Base-by-base conservation (phyloP, 1,139 yeast species). In the Scheffersomyces cryptocercus region DNA sequence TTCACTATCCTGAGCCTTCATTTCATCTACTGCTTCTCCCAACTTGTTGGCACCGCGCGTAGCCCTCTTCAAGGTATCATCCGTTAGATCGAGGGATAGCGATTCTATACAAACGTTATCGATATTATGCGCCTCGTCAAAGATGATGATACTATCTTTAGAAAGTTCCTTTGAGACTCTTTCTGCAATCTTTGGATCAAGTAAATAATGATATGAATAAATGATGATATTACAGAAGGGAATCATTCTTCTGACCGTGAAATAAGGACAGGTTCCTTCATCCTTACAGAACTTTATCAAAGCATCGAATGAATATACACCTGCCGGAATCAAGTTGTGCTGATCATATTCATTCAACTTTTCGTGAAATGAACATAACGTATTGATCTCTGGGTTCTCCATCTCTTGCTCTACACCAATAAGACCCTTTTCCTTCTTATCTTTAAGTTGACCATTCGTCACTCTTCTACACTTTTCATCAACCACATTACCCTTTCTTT, bases 51-150 rank as follows among this genome's bases (percentile, higher is more conserved):
- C 97, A 47, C 99, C 98, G 44, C 78, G 52, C 2, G 77, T 63
- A 0, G 80, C 80, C 39, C 69, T 56, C 53, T 73, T 72, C 37
- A 75, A 55, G 1, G 74, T 68, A 46, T 75, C 80, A 44, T 75
- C 79, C 1, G 79, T 73, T 44, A 75, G 61, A 61, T 95, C 99
- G 42, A 93, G 77, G 10, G 97, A 89, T 41, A 93, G 69, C 1
- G 99, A 88, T 64, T 93, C 99, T 48, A 93, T 93, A 70, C 99
- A 93, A 45, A 93, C 99, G 73, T 93, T 93, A 76, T 93, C 99
- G 46, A 93, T 93, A 67, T 93, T 93, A 66, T 93, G 99, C 40
- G 99, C 99, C 68, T 93, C 99, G 68, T 93, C 99, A 61, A 93
- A 93, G 39, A 93, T 95, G 50, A 93, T 88, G 47, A 93, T 93